phyloP scores from a whole-genome alignment of 768 basidiomycete genomes.

The Leccinum ochraceum region DNA sequence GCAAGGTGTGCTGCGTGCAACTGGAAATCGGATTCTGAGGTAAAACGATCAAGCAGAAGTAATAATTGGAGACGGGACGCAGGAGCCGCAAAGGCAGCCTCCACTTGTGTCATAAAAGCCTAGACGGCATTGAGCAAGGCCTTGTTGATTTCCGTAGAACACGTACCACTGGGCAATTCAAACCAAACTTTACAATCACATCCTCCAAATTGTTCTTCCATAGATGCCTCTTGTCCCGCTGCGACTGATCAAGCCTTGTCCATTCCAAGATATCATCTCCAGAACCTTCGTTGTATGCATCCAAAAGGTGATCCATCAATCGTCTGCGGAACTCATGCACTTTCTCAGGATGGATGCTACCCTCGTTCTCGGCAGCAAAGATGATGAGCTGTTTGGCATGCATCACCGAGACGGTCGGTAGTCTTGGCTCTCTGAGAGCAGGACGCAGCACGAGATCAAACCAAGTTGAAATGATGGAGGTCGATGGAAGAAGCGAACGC shows the following conservation, averaged over 20 bases:
- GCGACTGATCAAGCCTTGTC: slow-evolving; percentile 62
- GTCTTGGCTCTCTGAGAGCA: slow-evolving; percentile 71
- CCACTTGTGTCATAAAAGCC: slow-evolving; percentile 71
- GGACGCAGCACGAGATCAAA: slow-evolving; percentile 80
- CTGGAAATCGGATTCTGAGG: slow-evolving; percentile 54
- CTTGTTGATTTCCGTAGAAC: slow-evolving; percentile 9
- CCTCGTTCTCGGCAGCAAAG: slow-evolving; percentile 53
- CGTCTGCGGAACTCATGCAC: slow-evolving; percentile 66
- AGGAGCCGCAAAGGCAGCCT: slow-evolving; percentile 60
- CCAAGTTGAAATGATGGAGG: slow-evolving; percentile 75
- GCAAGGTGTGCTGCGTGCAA: slow-evolving; percentile 52
- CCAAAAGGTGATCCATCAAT: slow-evolving; percentile 72
- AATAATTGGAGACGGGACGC: slow-evolving; percentile 69
- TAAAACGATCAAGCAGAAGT: slow-evolving; percentile 62
- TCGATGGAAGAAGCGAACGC: slow-evolving; percentile 57
- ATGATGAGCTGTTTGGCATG: slow-evolving; percentile 75
- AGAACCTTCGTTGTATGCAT: slow-evolving; percentile 75
- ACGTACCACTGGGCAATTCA: slow-evolving; percentile 65
- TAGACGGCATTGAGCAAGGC: slow-evolving; percentile 31
- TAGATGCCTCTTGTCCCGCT: slow-evolving; percentile 56
- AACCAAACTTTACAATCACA: slow-evolving; percentile 64
- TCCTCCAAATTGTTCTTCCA: slow-evolving; percentile 86
- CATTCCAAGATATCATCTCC: slow-evolving; percentile 74
- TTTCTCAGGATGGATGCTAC: slow-evolving; percentile 47
- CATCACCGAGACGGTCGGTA: slow-evolving; percentile 56